Conservation (phyloP, 2,329 filamentous ascomycete species). For the Ophiosphaerella narmari region DNA sequence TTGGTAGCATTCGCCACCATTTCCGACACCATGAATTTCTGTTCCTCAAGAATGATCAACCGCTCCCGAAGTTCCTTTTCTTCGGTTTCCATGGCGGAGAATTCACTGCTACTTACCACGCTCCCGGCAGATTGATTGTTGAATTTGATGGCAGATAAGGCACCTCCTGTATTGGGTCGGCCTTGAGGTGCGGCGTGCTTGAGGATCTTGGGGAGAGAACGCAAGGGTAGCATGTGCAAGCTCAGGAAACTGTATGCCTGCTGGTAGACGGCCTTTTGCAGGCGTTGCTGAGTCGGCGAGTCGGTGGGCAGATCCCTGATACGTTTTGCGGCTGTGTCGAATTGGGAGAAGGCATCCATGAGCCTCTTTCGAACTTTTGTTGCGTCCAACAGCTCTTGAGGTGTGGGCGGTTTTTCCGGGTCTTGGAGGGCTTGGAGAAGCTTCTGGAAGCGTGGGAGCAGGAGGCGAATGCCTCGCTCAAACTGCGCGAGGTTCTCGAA, state of each 20-base stretch:
- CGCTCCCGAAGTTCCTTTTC: constrained; percentile 81
- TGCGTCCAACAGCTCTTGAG: constrained; percentile 79
- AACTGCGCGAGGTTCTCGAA: constrained; percentile 87
- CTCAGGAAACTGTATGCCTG: constrained; percentile 84
- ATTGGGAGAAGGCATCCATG: constrained; percentile 87
- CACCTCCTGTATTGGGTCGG: constrained; percentile 44
- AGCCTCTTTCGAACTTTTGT: constrained; percentile 87
- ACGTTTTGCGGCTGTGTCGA: constrained; percentile 78
- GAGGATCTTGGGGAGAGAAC: constrained; percentile 53
- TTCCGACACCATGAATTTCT: constrained; percentile 83
- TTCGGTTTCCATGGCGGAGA: constrained; percentile 75
- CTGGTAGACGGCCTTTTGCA: constrained; percentile 82
- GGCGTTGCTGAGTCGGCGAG: constrained; percentile 70
- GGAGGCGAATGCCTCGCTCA: constrained; percentile 79
- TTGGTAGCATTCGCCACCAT: constrained; percentile 81
- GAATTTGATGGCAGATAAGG: constrained; percentile 64
- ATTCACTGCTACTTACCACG: constrained; percentile 59
- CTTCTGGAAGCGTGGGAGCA: constrained; percentile 84
- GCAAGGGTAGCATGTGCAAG: constrained; percentile 87
- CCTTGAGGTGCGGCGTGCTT: constrained; percentile 62
- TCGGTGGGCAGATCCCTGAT: constrained; percentile 78
- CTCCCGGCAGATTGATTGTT: constrained; percentile 59
- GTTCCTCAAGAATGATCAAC: constrained; percentile 85
- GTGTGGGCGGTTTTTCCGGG: constrained; percentile 66
- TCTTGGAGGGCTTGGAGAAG: constrained; percentile 75